Conservation (phyloP, 768 basidiomycete genomes). For the Dacryopinax spathularia region DNA sequence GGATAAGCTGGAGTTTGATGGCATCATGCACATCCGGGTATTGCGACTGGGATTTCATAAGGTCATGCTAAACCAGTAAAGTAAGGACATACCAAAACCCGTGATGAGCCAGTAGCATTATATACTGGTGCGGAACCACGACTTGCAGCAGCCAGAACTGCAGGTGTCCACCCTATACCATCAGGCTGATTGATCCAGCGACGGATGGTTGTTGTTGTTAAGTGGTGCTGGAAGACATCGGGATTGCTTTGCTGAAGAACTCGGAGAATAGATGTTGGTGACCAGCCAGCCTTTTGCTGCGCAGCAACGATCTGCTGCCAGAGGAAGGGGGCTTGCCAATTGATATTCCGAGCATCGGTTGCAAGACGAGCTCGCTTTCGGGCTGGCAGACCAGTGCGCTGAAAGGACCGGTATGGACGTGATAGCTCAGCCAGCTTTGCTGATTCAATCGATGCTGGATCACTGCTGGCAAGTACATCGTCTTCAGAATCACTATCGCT, state of each 20-base stretch:
- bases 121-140: neutral
- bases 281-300: neutral
- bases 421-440: neutral
- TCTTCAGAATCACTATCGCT: neutral
- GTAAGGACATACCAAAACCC: neutral
- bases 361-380: neutral
- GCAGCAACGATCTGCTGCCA: neutral
- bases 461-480: neutral
- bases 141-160: neutral
- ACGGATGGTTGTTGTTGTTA: neutral
- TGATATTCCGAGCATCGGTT: neutral
- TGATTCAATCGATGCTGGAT: neutral
- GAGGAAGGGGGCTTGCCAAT: neutral
- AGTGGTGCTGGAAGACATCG: neutral
- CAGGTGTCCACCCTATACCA: neutral
- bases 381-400: neutral
- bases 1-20: constrained; percentile 12
- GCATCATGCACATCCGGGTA: constrained; percentile 13
- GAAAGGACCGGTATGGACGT: neutral
- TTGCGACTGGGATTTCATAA: constrained; percentile 11
- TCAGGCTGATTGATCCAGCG: neutral
- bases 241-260: neutral
- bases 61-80: neutral
- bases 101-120: neutral
- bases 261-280: neutral